Evolutionary conservation across 2,329 filamentous ascomycete species (phyloP), one percentile per base, ranked within the genome.

Genomic region (Amylocarpus encephaloides): DNA sequence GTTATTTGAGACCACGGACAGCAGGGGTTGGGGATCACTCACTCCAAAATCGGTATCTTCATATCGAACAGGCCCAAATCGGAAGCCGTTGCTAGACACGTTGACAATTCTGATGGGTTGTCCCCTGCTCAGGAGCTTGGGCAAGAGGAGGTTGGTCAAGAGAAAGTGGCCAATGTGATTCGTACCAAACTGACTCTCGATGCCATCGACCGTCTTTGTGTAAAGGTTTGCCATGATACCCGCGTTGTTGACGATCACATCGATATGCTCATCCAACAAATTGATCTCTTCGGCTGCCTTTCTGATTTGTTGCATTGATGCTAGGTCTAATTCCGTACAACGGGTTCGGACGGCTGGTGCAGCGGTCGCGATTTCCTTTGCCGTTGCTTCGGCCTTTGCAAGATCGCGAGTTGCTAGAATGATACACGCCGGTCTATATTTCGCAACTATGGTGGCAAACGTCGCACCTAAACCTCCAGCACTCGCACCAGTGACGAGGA

Each of bases 221-320:
- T 35, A 41, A 6, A 12, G 10, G 6, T 36, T 13, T 15, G 6
- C 33, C 51, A 53, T 56, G 13, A 56, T 44, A 7, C 53, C 53
- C 11, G 53, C 53, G 16, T 50, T 54, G 29, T 54, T 53, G 6
- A 72, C 62, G 6, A 72, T 51, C 5, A 72, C 64, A 36, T 72
- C 68, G 12, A 73, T 63, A 6, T 52, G 43, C 12, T 61, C 53
- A 18, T 63, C 61, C n/a, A 67, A 54, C 1, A 61, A 47, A 1
- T 63, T 47, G 54, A 78, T 68, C 1, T 55, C 55, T 1, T 65
- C 53, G 1, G 70, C 71, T 0, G 74, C 72, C 7, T 59, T 48
- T 43, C 69, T 67, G 53, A 78, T 63, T 1, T 64, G 61, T 26
- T 26, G 22, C 22, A 26, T 26, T 26, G 22, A 26, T 3, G 65